These are phyloP conservation scores for Blepharisma undulans DNA, from an alignment of 169 alveolate genomes.

Conservation along the genomic window DNA sequence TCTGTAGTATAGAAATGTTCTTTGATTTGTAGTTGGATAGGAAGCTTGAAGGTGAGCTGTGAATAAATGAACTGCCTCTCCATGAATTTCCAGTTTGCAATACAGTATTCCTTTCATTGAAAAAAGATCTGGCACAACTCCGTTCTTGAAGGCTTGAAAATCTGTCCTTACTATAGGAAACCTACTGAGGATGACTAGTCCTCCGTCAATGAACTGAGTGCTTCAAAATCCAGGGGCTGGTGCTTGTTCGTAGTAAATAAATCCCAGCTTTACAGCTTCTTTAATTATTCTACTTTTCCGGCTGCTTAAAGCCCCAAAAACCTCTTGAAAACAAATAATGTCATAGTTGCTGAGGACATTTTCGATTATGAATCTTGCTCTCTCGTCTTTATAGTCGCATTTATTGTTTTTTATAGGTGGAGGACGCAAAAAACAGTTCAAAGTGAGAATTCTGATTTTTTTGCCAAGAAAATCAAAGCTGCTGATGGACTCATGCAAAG, in stretches of 20 bases:
- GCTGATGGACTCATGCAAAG: background rate
- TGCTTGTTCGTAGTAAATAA: conserved; percentile 28
- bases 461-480: background rate
- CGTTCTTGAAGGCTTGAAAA: conserved; percentile 17
- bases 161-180: conserved; percentile 51
- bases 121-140: conserved; percentile 36
- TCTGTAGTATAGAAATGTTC: conserved; percentile 4
- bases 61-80: conserved; percentile 41
- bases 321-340: conserved; percentile 56
- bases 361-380: conserved; percentile 33
- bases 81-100: conserved; percentile 43
- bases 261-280: conserved; percentile 44
- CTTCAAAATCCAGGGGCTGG: conserved; percentile 51
- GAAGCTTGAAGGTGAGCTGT: conserved; percentile 57
- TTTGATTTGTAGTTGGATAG: conserved; percentile 28
- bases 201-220: conserved; percentile 47
- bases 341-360: conserved; percentile 40
- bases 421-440: conserved; percentile 53
- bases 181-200: conserved; percentile 50
- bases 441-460: conserved; percentile 45
- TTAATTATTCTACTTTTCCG: conserved; percentile 44
- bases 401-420: conserved; percentile 51
- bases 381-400: conserved; percentile 49
- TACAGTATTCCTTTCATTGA: conserved; percentile 47
- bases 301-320: conserved; percentile 42